phyloP scores from a whole-genome alignment of 148 eudicot species.

The Chenopodium suecicum region DNA sequence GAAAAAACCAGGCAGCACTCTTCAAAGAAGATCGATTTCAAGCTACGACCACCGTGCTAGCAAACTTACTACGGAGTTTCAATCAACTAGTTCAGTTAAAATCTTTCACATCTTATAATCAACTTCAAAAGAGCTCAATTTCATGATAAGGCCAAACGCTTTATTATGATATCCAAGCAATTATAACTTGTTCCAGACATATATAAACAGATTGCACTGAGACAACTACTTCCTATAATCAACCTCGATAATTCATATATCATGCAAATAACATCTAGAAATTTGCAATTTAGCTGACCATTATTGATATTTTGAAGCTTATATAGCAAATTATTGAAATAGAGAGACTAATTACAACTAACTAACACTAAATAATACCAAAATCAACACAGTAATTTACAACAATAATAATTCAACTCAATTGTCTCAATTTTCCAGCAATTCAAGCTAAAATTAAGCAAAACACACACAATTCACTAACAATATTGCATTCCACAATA shows the following conservation, averaged over 20 bases:
- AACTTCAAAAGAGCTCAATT: no score
- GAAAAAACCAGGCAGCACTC: no score
- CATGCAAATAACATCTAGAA: background rate
- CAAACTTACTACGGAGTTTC: background rate
- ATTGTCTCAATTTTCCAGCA: background rate
- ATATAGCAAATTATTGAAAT: no score
- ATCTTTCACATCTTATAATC: background rate
- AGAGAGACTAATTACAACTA: background rate
- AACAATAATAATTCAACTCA: background rate
- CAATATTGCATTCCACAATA: background rate
- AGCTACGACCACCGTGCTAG: background rate
- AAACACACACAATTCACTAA: background rate
- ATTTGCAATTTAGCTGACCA: background rate
- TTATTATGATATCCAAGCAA: background rate
- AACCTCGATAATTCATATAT: background rate
- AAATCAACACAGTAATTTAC: background rate
- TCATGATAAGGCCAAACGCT: background rate
- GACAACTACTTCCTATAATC: background rate
- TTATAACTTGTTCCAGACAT: background rate
- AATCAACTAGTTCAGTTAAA: background rate
- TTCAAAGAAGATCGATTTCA: background rate
- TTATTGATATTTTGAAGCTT: background rate
- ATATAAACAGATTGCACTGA: background rate
- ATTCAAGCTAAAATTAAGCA: background rate
- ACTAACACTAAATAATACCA: background rate